Evolutionary conservation across 208 protist species (phyloP).

Genomic region (Herpetomonas muscarum): DNA sequence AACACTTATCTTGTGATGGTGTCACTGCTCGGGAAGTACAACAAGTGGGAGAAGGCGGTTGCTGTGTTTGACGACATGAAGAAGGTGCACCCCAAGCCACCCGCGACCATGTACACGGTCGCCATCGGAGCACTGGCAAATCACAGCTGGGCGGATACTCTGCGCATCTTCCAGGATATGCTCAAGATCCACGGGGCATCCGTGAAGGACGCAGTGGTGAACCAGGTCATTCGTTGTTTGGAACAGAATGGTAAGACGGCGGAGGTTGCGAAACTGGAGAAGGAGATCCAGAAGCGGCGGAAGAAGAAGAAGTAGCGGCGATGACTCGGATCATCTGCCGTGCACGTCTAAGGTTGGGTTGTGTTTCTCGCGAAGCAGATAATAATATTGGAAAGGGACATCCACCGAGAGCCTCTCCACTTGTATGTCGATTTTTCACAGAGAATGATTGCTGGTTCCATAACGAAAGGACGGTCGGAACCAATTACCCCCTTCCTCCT

Average conservation of each 20-base stretch:
- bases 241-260: constrained; percentile 53
- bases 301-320: constrained; percentile 66
- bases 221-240: constrained; percentile 69
- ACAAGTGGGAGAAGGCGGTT: constrained; percentile 54
- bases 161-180: constrained; percentile 68
- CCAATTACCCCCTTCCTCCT: no score
- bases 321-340: no score
- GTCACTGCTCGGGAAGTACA: constrained; percentile 64
- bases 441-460: no score
- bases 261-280: constrained; percentile 73
- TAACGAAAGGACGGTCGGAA: no score
- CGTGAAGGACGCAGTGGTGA: constrained; percentile 73
- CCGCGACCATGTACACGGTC: constrained; percentile 59
- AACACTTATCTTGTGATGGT: constrained; percentile 80
- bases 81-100: constrained; percentile 32
- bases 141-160: constrained; percentile 66
- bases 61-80: constrained; percentile 53
- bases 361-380: no score
- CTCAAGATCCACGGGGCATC: constrained; percentile 55
- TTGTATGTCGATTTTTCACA: no score
- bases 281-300: constrained; percentile 46
- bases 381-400: no score
- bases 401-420: no score
- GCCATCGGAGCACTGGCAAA: constrained; percentile 48
- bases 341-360: no score